Evolutionary conservation across 306 rosid genomes (phyloP).

Genomic region (Dryas drummondii): DNA sequence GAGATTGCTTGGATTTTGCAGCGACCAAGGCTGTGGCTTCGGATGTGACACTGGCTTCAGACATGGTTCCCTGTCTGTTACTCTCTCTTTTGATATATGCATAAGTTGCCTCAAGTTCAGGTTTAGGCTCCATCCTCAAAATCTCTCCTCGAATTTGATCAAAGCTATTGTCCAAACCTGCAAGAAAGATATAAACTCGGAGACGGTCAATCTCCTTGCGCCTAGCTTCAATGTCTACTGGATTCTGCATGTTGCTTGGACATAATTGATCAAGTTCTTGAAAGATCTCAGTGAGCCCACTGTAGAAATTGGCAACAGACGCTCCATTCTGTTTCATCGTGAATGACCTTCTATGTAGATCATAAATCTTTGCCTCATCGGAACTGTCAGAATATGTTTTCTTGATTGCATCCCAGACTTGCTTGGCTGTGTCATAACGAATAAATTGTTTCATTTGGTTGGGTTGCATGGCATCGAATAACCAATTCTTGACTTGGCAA

Average conservation of each 20-base stretch:
- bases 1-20: not conserved
- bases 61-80: constrained; percentile 5
- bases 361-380: constrained; percentile 5
- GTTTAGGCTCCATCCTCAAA: not conserved
- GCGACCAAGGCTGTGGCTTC: not conserved
- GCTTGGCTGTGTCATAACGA: not conserved
- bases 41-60: not conserved
- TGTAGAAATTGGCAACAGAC: not conserved
- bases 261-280: not conserved
- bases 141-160: not conserved
- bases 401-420: constrained; percentile 2
- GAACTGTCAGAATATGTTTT: not conserved
- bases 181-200: not conserved
- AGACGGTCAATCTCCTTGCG: not conserved
- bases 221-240: not conserved
- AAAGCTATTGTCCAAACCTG: not conserved
- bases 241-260: not conserved
- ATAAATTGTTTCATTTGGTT: not conserved
- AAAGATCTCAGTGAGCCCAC: not conserved
- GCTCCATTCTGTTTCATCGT: not conserved
- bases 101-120: not conserved
- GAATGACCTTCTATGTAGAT: not conserved
- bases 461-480: not conserved
- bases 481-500: constrained; percentile 6
- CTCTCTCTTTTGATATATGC: not conserved